phyloP scores from a whole-genome alignment of 2,329 filamentous ascomycete genomes.

The Diaporthe sp. region DNA sequence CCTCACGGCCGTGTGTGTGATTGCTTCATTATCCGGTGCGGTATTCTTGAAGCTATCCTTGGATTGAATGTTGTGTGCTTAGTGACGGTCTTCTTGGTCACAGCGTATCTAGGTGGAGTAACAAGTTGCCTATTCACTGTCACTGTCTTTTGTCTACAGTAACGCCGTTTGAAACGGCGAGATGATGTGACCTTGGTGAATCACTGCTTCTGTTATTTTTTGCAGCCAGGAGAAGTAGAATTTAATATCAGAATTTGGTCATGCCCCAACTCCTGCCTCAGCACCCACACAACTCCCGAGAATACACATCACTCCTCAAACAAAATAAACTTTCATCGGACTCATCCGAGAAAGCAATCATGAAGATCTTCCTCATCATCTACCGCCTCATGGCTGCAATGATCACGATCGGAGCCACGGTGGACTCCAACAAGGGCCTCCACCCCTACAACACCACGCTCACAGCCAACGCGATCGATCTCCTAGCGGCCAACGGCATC shows the following conservation, averaged over 20 bases:
- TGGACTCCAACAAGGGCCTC: too few relatives aligned
- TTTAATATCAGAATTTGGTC: not conserved
- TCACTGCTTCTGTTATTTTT: not conserved
- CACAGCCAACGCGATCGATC: constrained; percentile 1
- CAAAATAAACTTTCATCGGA: not conserved
- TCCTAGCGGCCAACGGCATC: constrained; percentile 9
- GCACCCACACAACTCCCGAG: too few relatives aligned
- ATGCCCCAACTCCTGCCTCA: not conserved
- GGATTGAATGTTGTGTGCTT: not conserved
- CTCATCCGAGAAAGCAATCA: not conserved
- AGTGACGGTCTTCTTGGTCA: not conserved
- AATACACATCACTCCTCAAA: not conserved
- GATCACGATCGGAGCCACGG: too few relatives aligned
- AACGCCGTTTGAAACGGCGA: not conserved
- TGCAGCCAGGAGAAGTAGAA: not conserved
- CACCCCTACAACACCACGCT: not conserved
- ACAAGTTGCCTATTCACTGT: not conserved
- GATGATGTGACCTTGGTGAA: not conserved
- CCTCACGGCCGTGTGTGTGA: not conserved
- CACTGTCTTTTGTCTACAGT: not conserved
- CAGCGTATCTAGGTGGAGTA: not conserved
- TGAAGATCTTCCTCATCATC: not conserved
- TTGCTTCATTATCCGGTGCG: not conserved
- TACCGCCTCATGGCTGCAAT: not conserved
- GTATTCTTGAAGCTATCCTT: not conserved